Evolutionary conservation across 2,329 filamentous ascomycete species (phyloP), one percentile per base, ranked within the genome.

Genomic region (Pestalotiopsis fici): DNA sequence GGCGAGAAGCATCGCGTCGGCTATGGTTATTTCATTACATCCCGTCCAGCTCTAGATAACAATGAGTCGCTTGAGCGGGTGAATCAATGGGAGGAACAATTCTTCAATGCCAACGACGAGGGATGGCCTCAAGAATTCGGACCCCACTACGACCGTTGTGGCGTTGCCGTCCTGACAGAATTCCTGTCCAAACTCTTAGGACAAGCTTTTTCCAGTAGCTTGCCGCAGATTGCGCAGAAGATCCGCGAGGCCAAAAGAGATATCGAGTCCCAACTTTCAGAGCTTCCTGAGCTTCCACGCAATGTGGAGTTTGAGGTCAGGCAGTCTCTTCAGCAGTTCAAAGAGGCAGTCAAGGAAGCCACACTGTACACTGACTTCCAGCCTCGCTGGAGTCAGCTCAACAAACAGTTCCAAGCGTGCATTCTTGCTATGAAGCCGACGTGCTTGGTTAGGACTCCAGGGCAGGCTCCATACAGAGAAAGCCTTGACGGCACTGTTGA

Each of bases 11-110:
- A 93, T 68, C 74, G 76, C 0, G 86, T 95, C 0, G 90, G 90
- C 0, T 84, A 93, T n/a, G 92, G 92, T 0, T 97, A 95, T 74
- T 97, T 91, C 69, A 88, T 93, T 9, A 93, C 95, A 0, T 92
- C 91, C 0, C 88, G 91, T 1, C 90, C 91, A 87, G 0, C 31
- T 39, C 56, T 57, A 27, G 50, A 57, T 81, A 60, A 59, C 15
- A 43, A 79, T 0, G 84, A 88, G 62, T 79, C 84, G 0, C 80
- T 91, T 0, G 85, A 86, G 2, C 79, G 84, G n/a, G 81, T 87
- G 3, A 80, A 79, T 7, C 78, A 77, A 2, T 87, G 83, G 80
- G 87, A 90, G 64, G 83, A 86, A 13, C 73, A 78, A 0, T 83
- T 88, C 56, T 89, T 90, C 66, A 80, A 83, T 13, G 71, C 74